Evolutionary conservation across 768 basidiomycete species (phyloP), one percentile per base, ranked within the genome.

Genomic region (Strobilomyces confusus): DNA sequence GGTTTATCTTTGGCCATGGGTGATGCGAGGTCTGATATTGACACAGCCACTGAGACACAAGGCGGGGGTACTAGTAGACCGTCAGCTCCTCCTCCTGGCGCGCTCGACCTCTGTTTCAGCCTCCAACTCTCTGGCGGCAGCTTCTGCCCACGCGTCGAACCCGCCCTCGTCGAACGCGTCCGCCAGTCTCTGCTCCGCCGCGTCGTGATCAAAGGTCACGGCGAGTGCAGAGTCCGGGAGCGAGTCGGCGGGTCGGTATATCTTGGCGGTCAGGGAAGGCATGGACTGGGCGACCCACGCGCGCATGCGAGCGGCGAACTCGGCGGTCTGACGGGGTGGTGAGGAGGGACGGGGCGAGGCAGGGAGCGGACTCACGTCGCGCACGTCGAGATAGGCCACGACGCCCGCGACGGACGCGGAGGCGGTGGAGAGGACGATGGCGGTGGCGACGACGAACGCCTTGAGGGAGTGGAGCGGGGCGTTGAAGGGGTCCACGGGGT

Each of bases 381-480:
- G 63, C 2, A 86, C 79, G 30, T 80, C 82, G 48, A 87, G 65
- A 42, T 72, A 71, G 13, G 69, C 64, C 66, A 82, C 79, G 26
- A 87, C 73, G 1, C 77, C 76, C 60, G 72, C 76, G 3, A 81
- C 69, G 5, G 79, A 65, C 0, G 65, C 70, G 6, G 73, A 65
- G 0, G 79, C 84, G 23, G 78, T 72, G 4, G 75, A 66, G 0
- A 75, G 60, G 23, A 88, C 86, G 32, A 86, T 61, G 11, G 77
- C 61, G 0, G 87, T 89, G 5, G 87, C 85, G 38, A 87, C 75
- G 3, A 77, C 72, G 37, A 90, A 82, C 0, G 87, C 87, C 58
- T 85, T 86, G 5, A 79, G 70, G 1, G 80, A 77, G 57, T 82
- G 77, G 2, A 86, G 51, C 0, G 78, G 78, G 0, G 75, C 79